Evolutionary conservation across 306 rosid species (phyloP).

Genomic region (Casuarina glauca): DNA sequence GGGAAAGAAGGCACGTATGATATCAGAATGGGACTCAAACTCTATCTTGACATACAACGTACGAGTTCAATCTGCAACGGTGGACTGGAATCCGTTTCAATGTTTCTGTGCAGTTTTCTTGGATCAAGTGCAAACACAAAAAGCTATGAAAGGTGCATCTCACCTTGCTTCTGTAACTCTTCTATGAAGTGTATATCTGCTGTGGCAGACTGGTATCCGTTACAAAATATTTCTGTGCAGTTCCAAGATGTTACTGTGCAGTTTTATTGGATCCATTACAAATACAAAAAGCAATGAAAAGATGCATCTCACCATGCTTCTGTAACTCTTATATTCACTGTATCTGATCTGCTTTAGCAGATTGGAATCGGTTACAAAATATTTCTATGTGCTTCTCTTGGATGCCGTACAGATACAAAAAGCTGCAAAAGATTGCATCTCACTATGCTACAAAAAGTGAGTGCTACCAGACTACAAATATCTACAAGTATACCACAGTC

Average conservation of each 20-base stretch:
- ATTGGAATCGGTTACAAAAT: conserved; percentile 29
- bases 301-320: not conserved
- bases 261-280: too few species aligned
- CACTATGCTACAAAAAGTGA: conserved; percentile 49
- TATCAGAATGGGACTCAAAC: not conserved
- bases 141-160: too few species aligned
- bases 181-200: too few species aligned
- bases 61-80: conserved; percentile 31
- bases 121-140: too few species aligned
- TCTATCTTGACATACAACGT: conserved; percentile 19
- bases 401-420: conserved; percentile 11
- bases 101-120: too few species aligned
- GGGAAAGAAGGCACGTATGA: not conserved
- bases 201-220: too few species aligned
- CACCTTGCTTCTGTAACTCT: too few species aligned
- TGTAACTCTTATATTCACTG: conserved; percentile 22
- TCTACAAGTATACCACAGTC: conserved; percentile 36
- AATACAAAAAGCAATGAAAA: too few species aligned
- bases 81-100: too few species aligned
- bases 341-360: not conserved
- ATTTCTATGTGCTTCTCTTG: conserved; percentile 19
- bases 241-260: too few species aligned
- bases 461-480: conserved; percentile 40
- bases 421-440: conserved; percentile 32
- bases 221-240: too few species aligned